Percentiles rank a stretch among this genome's conserved stretches.
Evolutionary conservation across 768 basidiomycete genomes (phyloP).

Genomic region (Mycena indigotica): DNA sequence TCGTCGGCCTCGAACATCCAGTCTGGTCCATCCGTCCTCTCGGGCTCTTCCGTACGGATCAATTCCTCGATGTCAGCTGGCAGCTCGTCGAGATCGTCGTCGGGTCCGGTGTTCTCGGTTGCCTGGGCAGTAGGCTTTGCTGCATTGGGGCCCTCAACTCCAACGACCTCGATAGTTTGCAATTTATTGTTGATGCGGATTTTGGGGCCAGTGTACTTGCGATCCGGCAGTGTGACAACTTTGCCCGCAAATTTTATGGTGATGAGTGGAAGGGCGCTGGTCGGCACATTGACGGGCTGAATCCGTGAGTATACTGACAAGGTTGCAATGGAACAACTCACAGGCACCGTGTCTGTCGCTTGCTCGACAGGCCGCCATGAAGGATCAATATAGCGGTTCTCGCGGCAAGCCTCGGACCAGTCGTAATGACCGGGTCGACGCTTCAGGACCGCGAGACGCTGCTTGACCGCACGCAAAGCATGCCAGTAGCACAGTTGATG

Average conservation of each 20-base stretch:
- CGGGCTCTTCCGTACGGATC: background rate
- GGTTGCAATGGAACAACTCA: background rate
- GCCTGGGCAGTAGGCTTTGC: background rate
- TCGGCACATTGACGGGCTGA: no score
- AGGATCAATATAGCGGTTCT: slow-evolving; percentile 31
- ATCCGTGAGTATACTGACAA: no score
- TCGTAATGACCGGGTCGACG: slow-evolving; percentile 32
- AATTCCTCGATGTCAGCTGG: background rate
- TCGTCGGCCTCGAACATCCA: slow-evolving; percentile 33
- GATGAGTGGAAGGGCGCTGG: background rate
- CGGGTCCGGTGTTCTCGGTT: background rate
- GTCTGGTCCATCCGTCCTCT: slow-evolving; percentile 19
- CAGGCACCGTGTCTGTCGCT: slow-evolving; percentile 7
- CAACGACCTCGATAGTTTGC: background rate
- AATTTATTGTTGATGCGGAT: background rate
- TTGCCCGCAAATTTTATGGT: background rate
- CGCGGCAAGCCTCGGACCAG: slow-evolving; percentile 23
- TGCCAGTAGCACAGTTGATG: slow-evolving; percentile 45
- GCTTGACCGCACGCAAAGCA: slow-evolving; percentile 31
- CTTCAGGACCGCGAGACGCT: slow-evolving; percentile 28
- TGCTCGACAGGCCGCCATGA: slow-evolving; percentile 30
- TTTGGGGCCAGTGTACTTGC: background rate
- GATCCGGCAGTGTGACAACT: background rate
- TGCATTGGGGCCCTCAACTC: background rate
- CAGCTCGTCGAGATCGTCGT: slow-evolving; percentile 19